Evolutionary conservation across 1,139 yeast genomes (phyloP).

Genomic region (Ogataea hybrid): DNA sequence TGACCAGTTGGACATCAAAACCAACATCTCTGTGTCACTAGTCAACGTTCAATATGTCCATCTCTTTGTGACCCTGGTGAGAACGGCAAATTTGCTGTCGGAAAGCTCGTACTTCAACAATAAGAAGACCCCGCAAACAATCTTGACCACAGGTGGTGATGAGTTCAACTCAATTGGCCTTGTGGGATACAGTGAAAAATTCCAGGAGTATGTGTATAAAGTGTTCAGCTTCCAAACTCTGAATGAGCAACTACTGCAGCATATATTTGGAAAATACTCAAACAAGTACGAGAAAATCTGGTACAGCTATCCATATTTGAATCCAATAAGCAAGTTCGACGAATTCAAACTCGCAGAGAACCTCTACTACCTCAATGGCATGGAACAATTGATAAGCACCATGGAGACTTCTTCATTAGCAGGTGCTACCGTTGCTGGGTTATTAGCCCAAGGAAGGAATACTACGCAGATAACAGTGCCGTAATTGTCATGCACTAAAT

Average conservation of each 20-base stretch:
- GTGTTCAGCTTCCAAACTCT: conserved; percentile 35
- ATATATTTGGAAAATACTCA: conserved; percentile 26
- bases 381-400: conserved; percentile 44
- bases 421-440: conserved; percentile 43
- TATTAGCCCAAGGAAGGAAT: conserved; percentile 21
- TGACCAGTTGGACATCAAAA: conserved; percentile 29
- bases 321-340: conserved; percentile 27
- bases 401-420: conserved; percentile 50
- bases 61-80: conserved; percentile 27
- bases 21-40: conserved; percentile 3
- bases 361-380: conserved; percentile 40
- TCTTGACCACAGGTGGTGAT: conserved; percentile 29
- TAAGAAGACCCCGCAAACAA: conserved; percentile 30
- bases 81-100: conserved; percentile 15
- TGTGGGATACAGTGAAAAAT: conserved; percentile 27
- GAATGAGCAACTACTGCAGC: conserved; percentile 23
- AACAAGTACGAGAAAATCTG: conserved; percentile 33
- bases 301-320: conserved; percentile 39
- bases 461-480: conserved; percentile 13
- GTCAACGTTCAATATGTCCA: conserved; percentile 23
- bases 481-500: conserved; percentile 6
- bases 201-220: conserved; percentile 38
- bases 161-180: conserved; percentile 34
- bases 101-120: conserved; percentile 14
- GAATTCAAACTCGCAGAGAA: conserved; percentile 28